These are phyloP conservation scores for Sugiyamaella japonica DNA, from an alignment of 1,139 yeast species.

Conservation along the genomic window DNA sequence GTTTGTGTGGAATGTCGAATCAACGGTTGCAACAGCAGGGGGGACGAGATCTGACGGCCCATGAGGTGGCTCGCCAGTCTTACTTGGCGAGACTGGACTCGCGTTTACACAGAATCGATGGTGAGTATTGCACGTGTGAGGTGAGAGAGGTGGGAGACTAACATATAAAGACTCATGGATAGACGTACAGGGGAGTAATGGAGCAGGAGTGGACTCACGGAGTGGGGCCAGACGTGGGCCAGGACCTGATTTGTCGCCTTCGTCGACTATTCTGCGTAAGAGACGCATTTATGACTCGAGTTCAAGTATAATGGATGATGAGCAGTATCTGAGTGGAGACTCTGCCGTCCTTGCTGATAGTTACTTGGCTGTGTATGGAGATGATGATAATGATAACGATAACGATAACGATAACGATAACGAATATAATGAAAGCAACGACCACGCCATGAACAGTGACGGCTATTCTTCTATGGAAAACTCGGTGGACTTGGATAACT, in stretches of 20 bases:
- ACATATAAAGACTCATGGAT: conserved; percentile 27
- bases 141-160: not conserved
- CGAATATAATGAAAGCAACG: conserved; percentile 5
- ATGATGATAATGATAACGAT: conserved; percentile 9
- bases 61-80: conserved; percentile 12
- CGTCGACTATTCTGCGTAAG: conserved; percentile 3
- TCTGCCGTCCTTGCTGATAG: conserved; percentile 7
- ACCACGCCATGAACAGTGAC: conserved; percentile 9
- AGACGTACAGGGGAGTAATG: conserved; percentile 17
- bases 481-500: not conserved
- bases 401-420: conserved; percentile 11
- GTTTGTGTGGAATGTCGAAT: not conserved
- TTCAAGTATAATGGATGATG: conserved; percentile 1
- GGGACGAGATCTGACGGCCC: not conserved
- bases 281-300: conserved; percentile 5
- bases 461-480: not conserved
- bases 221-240: not conserved
- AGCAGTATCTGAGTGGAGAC: conserved; percentile 9
- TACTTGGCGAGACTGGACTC: conserved; percentile 14
- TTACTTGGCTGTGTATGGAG: conserved; percentile 14
- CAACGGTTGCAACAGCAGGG: not conserved
- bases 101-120: conserved; percentile 12
- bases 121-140: conserved; percentile 2
- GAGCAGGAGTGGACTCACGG: not conserved
- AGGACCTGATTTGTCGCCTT: not conserved